Base-by-base conservation (phyloP, 192 early-diverging fungal genomes). In the Coemansia sp. region DNA sequence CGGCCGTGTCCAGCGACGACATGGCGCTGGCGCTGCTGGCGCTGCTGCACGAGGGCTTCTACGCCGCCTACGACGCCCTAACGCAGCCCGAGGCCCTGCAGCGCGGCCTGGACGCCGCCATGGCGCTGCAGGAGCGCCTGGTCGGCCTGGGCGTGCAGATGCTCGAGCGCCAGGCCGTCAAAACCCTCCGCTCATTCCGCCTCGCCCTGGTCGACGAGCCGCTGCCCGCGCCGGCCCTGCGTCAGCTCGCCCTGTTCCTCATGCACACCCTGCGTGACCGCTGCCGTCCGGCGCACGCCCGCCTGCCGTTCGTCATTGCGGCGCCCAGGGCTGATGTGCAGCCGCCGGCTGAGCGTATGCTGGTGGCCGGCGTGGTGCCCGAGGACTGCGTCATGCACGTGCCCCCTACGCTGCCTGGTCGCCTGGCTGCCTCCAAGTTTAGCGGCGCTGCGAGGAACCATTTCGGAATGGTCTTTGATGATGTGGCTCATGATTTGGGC, bases 31-130 rank as follows among this genome's bases (percentile, higher is more conserved):
- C 91, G 0, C 66, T 96, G 0, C 71, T 88, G 15, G 88, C 94
- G 10, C 73, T 98, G 0, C 66, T 95, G 41, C 68, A 70, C 42
- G 55, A 24, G 46, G 91, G 93, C 23, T 98, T 96, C 69, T 98
- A 86, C 73, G 82, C 87, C 0, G 93, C 94, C 14, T 96, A 89
- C 59, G 95, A 98, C 62, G 86, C 95, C 7, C 69, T 98, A 15
- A 34, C 62, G 1, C 64, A 80, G 43, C 61, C 62, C 10, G 27
- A 17, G 0, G 47, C 62, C 19, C 61, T 90, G 14, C 55, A 64
- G 13, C 64, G 64, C 15, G 95, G 95, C 11, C 81, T 96, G 37
- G 74, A 79, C 10, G 57, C 87, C 6, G 85, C 90, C 9, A 89
- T 89, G 83, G 75, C 85, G 51, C 82, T 89, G 44, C 95, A 96